Conservation (phyloP, 1,284 basidiomycete species). For the Lignosus rhinocerotis region DNA sequence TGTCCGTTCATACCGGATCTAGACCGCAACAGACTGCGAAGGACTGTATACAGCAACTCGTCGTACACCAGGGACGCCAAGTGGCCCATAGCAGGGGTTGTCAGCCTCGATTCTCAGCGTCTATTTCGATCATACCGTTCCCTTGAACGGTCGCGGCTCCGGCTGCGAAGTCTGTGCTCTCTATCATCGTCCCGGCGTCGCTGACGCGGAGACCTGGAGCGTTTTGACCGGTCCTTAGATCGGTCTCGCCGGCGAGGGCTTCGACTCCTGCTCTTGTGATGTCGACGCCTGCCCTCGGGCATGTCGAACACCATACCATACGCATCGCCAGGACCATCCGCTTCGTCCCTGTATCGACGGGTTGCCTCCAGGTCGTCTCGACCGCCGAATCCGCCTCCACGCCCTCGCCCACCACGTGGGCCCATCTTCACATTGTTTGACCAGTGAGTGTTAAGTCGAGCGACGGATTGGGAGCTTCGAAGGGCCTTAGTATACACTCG, state of each 20-base stretch:
- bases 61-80: background rate
- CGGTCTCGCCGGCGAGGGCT: constrained; percentile 28
- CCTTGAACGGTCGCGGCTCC: constrained; percentile 21
- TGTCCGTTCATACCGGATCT: too few relatives aligned
- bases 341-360: constrained; percentile 57
- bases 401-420: constrained; percentile 35
- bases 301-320: constrained; percentile 84
- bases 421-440: constrained; percentile 71
- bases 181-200: constrained; percentile 26
- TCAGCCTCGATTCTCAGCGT: constrained; percentile 10
- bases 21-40: too few relatives aligned
- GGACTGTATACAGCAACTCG: too few relatives aligned
- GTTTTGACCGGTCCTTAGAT: constrained; percentile 22
- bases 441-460: constrained; percentile 69
- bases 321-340: constrained; percentile 32
- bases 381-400: constrained; percentile 58
- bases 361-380: constrained; percentile 73
- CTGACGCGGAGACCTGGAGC: constrained; percentile 24
- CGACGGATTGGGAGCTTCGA: constrained; percentile 86
- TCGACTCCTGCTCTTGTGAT: constrained; percentile 30
- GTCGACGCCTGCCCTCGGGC: constrained; percentile 26
- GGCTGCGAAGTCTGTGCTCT: constrained; percentile 29
- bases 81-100: background rate
- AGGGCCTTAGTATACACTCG: constrained; percentile 15
- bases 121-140: constrained; percentile 21